phyloP scores from a whole-genome alignment of 2,329 filamentous ascomycete genomes.

The Penicillium capsulatum region DNA sequence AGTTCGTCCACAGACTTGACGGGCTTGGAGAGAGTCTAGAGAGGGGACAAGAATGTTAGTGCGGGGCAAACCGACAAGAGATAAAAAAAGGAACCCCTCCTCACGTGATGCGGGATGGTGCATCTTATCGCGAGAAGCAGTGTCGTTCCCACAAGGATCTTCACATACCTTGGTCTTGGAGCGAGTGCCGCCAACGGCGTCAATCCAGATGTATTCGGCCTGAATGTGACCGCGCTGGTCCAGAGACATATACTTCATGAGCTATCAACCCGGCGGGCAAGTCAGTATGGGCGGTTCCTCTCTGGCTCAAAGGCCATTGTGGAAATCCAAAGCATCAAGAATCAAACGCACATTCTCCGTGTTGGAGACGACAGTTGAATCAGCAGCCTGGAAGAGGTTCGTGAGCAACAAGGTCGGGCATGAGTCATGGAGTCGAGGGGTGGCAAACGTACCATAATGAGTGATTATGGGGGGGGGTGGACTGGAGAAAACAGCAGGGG shows the following conservation, averaged over 20 bases:
- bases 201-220: constrained; percentile 97
- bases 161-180: constrained; percentile 82
- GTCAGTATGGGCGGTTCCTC: constrained; percentile 41
- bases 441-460: constrained; percentile 26
- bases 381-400: constrained; percentile 34
- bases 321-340: constrained; percentile 28
- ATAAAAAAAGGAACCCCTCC: constrained; percentile 5
- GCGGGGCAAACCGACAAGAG: not conserved
- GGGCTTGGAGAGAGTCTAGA: constrained; percentile 60
- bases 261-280: constrained; percentile 51
- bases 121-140: constrained; percentile 19
- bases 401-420: too few species aligned
- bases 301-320: constrained; percentile 28
- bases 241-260: constrained; percentile 86
- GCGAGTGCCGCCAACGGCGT: constrained; percentile 73
- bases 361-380: constrained; percentile 45
- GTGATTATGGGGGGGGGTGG: constrained; percentile 21
- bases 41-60: constrained; percentile 8
- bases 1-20: constrained; percentile 59
- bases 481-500: constrained; percentile 7
- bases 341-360: constrained; percentile 45
- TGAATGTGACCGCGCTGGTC: constrained; percentile 85
- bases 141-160: constrained; percentile 15
- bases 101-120: constrained; percentile 30
- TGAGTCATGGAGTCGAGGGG: too few species aligned